phyloP scores from a whole-genome alignment of 495 filamentous ascomycete genomes.

The Hamigera avellanea region DNA sequence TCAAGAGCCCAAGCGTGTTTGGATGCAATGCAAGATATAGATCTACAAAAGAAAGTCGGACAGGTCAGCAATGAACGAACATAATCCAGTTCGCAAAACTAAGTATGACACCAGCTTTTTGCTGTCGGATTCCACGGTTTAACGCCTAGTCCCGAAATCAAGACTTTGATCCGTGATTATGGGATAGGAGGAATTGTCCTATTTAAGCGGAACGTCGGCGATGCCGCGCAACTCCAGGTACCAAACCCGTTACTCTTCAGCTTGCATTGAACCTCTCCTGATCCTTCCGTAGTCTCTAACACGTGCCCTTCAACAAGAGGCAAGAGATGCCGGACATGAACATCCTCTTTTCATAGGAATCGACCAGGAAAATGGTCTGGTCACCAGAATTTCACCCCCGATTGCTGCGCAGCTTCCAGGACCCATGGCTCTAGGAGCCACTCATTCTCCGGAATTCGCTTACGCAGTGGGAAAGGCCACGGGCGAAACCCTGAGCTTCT shows the following conservation, averaged over 20 bases:
- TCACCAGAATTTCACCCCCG: conserved; percentile 32
- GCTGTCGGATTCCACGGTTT: conserved; percentile 38
- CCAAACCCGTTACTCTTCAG: not conserved
- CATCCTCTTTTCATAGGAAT: conserved; percentile 32
- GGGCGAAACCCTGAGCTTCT: conserved; percentile 21
- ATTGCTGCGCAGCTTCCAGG: conserved; percentile 31
- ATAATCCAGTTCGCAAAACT: not conserved
- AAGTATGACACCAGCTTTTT: conserved; percentile 26
- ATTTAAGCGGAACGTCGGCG: conserved; percentile 33
- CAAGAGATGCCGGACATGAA: conserved; percentile 24
- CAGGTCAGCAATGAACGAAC: conserved; percentile 13
- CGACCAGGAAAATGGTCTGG: conserved; percentile 33
- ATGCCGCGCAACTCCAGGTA: conserved; percentile 29
- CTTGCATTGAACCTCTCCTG: not conserved
- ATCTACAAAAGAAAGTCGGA: conserved; percentile 18
- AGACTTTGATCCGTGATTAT: conserved; percentile 33
- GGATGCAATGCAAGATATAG: conserved; percentile 2
- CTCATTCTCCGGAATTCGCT: conserved; percentile 24
- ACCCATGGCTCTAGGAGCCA: conserved; percentile 30
- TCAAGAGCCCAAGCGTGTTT: conserved; percentile 23
- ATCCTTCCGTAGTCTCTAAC: conserved; percentile 20
- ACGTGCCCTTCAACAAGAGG: conserved; percentile 26
- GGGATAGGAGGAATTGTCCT: conserved; percentile 35
- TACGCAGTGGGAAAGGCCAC: conserved; percentile 25
- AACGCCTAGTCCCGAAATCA: conserved; percentile 33